Evolutionary conservation across 371 early-diverging fungal genomes (phyloP).

Genomic region (Entomophthora muscae): DNA sequence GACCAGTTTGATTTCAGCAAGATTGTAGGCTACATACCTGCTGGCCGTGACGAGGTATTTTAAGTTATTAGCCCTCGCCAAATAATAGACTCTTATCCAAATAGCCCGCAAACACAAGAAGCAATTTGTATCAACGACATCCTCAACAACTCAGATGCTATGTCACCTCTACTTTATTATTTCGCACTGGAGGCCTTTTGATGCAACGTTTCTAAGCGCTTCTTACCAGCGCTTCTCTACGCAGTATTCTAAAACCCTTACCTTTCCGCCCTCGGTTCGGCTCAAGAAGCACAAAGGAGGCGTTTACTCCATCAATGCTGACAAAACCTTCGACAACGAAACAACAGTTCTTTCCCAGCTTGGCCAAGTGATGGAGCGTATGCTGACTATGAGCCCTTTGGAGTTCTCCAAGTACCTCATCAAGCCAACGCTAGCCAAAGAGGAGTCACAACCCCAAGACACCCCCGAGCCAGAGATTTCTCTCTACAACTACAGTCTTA

Average conservation of each 20-base stretch:
- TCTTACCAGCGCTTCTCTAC: not conserved
- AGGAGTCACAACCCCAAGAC: not conserved
- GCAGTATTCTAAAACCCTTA: constrained; percentile 10
- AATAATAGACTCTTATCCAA: constrained; percentile 20
- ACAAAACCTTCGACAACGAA: constrained; percentile 53
- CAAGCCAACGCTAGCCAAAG: too few relatives aligned
- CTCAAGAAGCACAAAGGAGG: constrained; percentile 32
- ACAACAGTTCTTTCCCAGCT: constrained; percentile 13
- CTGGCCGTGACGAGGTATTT: constrained; percentile 56
- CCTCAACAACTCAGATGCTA: constrained; percentile 59
- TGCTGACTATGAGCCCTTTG: constrained; percentile 15
- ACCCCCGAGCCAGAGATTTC: constrained; percentile 13
- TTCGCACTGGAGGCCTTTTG: constrained; percentile 40
- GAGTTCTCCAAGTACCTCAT: constrained; percentile 9
- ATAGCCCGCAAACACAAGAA: constrained; percentile 23
- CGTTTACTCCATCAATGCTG: constrained; percentile 65
- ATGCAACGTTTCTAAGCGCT: constrained; percentile 35
- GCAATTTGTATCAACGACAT: constrained; percentile 70
- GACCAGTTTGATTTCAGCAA: constrained; percentile 59
- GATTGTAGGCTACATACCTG: constrained; percentile 53
- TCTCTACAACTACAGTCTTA: constrained; percentile 19
- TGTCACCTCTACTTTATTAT: constrained; percentile 64
- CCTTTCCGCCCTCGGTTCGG: constrained; percentile 12
- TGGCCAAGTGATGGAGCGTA: constrained; percentile 13
- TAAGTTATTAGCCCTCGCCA: not conserved